Conservation (phyloP, 1,284 basidiomycete species). For the Psilocybe mexicana region DNA sequence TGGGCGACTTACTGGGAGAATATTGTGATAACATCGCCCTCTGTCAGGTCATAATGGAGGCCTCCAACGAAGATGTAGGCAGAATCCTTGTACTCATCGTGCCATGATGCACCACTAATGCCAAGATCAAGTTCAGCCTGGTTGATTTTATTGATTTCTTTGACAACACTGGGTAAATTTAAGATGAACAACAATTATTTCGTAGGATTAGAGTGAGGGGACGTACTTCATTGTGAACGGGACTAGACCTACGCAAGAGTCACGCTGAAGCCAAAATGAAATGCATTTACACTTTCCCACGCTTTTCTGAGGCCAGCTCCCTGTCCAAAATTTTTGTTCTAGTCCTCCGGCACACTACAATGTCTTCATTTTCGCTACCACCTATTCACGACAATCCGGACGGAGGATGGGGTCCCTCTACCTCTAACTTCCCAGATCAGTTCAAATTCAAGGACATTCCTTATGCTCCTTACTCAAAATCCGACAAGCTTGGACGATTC, state of each 20-base stretch:
- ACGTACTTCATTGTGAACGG: slow-evolving; percentile 67
- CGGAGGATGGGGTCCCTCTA: slow-evolving; percentile 80
- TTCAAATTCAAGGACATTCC: slow-evolving; percentile 92
- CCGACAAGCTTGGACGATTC: slow-evolving; percentile 96
- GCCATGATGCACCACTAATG: slow-evolving; percentile 82
- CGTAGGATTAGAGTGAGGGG: slow-evolving; percentile 8
- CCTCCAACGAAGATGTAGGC: slow-evolving; percentile 95
- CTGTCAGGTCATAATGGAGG: slow-evolving; percentile 83
- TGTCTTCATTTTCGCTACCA: slow-evolving; percentile 78
- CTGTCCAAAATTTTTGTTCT: slow-evolving; percentile 30
- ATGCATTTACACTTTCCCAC: slow-evolving; percentile 42
- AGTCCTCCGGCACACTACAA: slow-evolving; percentile 33
- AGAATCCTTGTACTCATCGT: slow-evolving; percentile 96
- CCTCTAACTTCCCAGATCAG: slow-evolving; percentile 69
- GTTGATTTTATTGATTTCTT: slow-evolving; percentile 93
- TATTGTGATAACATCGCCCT: slow-evolving; percentile 97
- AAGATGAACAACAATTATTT: slow-evolving; percentile 14
- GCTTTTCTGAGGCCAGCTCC: slow-evolving; percentile 21
- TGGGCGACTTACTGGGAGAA: slow-evolving; percentile 86
- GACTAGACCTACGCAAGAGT: slow-evolving; percentile 19
- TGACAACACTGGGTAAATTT: slow-evolving; percentile 68
- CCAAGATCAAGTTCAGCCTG: slow-evolving; percentile 89
- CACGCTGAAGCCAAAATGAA: no score
- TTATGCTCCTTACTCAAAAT: slow-evolving; percentile 97
- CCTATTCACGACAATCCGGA: slow-evolving; percentile 81